phyloP scores from a whole-genome alignment of 2,329 filamentous ascomycete genomes.

The Nemania sp. region DNA sequence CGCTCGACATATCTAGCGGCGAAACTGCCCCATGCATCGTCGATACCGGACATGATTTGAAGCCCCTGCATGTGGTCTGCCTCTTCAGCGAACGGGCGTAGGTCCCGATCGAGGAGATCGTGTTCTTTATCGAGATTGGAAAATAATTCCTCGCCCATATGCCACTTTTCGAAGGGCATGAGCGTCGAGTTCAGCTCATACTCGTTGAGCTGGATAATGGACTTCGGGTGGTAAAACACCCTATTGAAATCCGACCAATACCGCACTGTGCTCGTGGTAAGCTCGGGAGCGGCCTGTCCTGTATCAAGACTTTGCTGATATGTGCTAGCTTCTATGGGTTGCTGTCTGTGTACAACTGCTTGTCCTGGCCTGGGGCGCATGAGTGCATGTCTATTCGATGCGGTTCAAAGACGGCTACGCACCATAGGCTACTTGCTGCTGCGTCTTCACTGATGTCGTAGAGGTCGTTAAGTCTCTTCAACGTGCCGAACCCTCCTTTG shows the following conservation, averaged over 20 bases:
- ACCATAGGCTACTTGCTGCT: conserved; percentile 46
- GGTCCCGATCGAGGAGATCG: conserved; percentile 86
- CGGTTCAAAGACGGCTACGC: conserved; percentile 20
- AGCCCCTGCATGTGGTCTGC: conserved; percentile 90
- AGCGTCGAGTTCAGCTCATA: conserved; percentile 80
- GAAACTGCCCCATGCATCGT: conserved; percentile 84
- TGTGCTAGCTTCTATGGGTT: conserved; percentile 67
- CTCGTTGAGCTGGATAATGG: conserved; percentile 83
- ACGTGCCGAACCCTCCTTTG: conserved; percentile 87
- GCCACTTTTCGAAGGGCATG: conserved; percentile 81
- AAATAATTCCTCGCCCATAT: conserved; percentile 75
- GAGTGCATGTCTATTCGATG: background rate
- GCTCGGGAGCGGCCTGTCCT: conserved; percentile 63
- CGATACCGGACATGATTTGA: conserved; percentile 71
- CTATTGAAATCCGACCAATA: conserved; percentile 98
- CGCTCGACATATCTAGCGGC: conserved; percentile 72
- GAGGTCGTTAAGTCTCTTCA: conserved; percentile 84
- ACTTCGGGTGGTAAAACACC: conserved; percentile 88
- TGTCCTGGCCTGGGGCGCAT: conserved; percentile 60
- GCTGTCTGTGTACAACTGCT: conserved; percentile 68
- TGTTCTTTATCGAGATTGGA: conserved; percentile 73
- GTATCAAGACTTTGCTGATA: conserved; percentile 82
- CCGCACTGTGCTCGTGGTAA: conserved; percentile 73
- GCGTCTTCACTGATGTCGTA: conserved; percentile 63
- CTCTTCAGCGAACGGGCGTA: conserved; percentile 87